These are phyloP conservation scores for Penicillium sp. DNA, from an alignment of 2,329 filamentous ascomycete genomes.

Conservation along the genomic window DNA sequence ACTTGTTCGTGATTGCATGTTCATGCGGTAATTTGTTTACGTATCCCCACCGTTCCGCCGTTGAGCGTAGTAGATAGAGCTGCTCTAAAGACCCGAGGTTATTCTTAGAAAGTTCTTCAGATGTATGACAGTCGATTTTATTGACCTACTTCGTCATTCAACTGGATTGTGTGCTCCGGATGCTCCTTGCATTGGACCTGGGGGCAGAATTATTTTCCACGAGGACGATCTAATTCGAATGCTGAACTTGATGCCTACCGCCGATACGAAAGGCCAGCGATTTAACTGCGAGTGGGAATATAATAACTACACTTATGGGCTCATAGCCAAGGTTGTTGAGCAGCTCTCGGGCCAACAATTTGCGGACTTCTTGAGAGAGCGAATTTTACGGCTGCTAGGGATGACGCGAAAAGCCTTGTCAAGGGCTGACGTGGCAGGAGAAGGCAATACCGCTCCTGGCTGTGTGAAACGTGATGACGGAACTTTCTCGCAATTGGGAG, in stretches of 20 bases:
- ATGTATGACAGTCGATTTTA: too few species aligned
- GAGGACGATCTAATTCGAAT: slow-evolving; percentile 6
- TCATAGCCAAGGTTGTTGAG: slow-evolving; percentile 23
- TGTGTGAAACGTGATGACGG: slow-evolving; percentile 17
- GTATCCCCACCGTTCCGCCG: too few species aligned
- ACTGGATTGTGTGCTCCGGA: slow-evolving; percentile 17
- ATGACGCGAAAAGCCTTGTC: slow-evolving; percentile 22
- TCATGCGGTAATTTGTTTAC: too few species aligned
- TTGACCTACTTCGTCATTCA: slow-evolving; percentile 27
- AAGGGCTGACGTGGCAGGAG: slow-evolving; percentile 3
- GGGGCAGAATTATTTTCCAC: slow-evolving; percentile 2
- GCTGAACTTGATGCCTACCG: slow-evolving; percentile 11
- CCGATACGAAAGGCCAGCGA: slow-evolving; percentile 7
- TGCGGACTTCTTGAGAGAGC: slow-evolving; percentile 20
- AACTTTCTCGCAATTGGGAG: slow-evolving; percentile 3
- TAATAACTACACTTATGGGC: slow-evolving; percentile 27
- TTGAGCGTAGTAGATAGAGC: too few species aligned
- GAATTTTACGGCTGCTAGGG: slow-evolving; percentile 22
- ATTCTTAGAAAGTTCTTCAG: too few species aligned
- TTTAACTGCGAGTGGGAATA: slow-evolving; percentile 21
- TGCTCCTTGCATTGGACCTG: slow-evolving; percentile 7
- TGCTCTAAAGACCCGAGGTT: too few species aligned
- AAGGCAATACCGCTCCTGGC: slow-evolving; percentile 19
- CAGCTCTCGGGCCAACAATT: slow-evolving; percentile 20
- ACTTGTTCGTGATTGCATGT: too few species aligned